Base-by-base conservation (phyloP, 768 basidiomycete genomes). In the Amanita thiersii region DNA sequence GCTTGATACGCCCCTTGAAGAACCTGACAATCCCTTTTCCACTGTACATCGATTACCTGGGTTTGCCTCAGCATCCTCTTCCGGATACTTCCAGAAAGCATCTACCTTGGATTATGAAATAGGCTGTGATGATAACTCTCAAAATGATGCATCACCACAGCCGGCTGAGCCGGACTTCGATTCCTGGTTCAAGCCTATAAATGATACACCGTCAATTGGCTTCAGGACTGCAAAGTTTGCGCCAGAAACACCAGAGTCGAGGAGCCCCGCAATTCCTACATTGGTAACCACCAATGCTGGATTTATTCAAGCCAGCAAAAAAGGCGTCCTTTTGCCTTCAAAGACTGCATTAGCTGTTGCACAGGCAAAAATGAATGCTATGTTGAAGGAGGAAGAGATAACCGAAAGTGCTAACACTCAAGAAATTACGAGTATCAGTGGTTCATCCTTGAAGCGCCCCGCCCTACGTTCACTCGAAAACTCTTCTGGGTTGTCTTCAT, bases 301-400 rank as follows among this genome's bases (percentile, higher is more conserved):
- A 25, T 61, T 67, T 38, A 52, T 50, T 44, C 61, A 52, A 35
- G 61, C 65, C 8, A 56, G 57, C 2, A 56, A 62, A 8, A 61
- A 69, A 30, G 58, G 61, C n/a, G 48, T 65, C 7, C 51, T 78
- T 14, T 53, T 58, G 10, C 81, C 81, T 1, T 81, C 80, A 4
- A 63, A 60, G 23, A 60, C 60, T 17, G 76, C 81, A 1, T 53
- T 82, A 5, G 70, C 66, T 5, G 69, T 68, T 49, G 81, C 81
- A 1, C 58, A 70, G 56, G 69, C 69, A 31, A 73, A 65, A 48
- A 61, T 79, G 52, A 61, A 58, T 19, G 57, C 55, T 19, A 60
- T 63, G 18, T 79, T 75, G 77, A 56, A 65, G 26, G 61, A 65
- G 31, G 65, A 68, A n/a, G 57, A 61, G 29, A n/a, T n/a, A n/a